A percentile compares a stretch with the other conserved stretches of the same genome.
Evolutionary conservation across 192 early-diverging fungal genomes (phyloP).

Genomic region (Phycomyces nitens): DNA sequence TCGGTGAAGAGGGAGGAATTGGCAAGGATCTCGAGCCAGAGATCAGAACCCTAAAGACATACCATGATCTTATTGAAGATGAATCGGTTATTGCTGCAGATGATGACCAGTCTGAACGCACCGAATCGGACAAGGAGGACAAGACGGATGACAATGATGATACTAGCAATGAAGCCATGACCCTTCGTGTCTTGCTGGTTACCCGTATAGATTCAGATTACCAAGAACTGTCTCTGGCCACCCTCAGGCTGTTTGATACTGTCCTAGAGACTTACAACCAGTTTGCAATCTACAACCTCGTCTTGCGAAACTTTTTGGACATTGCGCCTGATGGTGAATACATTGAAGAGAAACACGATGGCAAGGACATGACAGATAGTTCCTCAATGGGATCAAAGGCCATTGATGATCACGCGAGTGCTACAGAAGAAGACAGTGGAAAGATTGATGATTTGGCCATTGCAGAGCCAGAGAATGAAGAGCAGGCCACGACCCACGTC

Average conservation of each 20-base stretch:
- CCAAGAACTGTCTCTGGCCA: constrained; percentile 47
- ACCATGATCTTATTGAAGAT: constrained; percentile 10
- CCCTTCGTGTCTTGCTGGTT: constrained; percentile 41
- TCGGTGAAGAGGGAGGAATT: constrained; percentile 37
- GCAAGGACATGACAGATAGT: constrained; percentile 13
- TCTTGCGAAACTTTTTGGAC: constrained; percentile 52
- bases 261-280: constrained; percentile 57
- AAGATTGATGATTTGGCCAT: constrained; percentile 16
- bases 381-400: constrained; percentile 20
- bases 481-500: not conserved
- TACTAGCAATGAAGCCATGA: constrained; percentile 17
- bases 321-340: constrained; percentile 30
- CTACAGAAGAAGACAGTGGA: constrained; percentile 8
- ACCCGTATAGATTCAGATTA: constrained; percentile 31
- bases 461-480: constrained; percentile 12
- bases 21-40: constrained; percentile 39
- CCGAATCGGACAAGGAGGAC: not conserved
- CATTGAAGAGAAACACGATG: constrained; percentile 16
- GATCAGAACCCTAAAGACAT: not conserved
- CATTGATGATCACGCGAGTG: constrained; percentile 1
- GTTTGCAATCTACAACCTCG: constrained; percentile 54
- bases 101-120: not conserved
- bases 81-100: constrained; percentile 8
- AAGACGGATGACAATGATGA: constrained; percentile 3
- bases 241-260: constrained; percentile 59